These are phyloP conservation scores for Penstemon davidsonii DNA, from an alignment of 257 asterid species.

Conservation along the genomic window DNA sequence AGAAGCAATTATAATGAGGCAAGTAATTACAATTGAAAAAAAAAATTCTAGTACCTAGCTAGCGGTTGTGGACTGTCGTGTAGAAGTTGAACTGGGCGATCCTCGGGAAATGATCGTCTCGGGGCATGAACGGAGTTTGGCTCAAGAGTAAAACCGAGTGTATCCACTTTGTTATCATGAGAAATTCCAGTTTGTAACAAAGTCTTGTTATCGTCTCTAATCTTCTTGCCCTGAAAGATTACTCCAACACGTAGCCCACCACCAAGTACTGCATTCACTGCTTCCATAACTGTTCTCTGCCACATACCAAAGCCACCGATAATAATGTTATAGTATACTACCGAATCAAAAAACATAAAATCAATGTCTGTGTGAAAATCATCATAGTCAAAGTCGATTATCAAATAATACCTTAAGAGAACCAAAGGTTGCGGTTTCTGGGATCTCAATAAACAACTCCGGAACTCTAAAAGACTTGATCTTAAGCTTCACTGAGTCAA, in stretches of 20 bases:
- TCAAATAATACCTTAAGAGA: slow-evolving; percentile 67
- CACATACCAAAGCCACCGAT: slow-evolving; percentile 28
- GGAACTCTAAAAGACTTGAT: slow-evolving; percentile 95
- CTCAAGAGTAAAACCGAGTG: slow-evolving; percentile 80
- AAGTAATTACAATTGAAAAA: slow-evolving; percentile 8
- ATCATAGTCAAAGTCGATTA: no score
- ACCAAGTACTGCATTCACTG: slow-evolving; percentile 81
- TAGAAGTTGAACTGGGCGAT: slow-evolving; percentile 29
- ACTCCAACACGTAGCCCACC: slow-evolving; percentile 84
- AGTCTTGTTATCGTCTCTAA: slow-evolving; percentile 82
- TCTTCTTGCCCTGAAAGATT: slow-evolving; percentile 88
- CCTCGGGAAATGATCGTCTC: slow-evolving; percentile 37
- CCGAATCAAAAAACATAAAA: neutral
- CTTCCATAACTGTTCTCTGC: slow-evolving; percentile 89
- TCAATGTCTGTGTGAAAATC: no score
- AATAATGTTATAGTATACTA: slow-evolving; percentile 15
- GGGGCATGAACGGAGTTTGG: slow-evolving; percentile 56
- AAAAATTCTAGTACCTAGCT: slow-evolving; percentile 49
- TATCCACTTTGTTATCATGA: slow-evolving; percentile 63
- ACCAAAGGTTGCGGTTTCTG: slow-evolving; percentile 93
- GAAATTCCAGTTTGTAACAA: slow-evolving; percentile 84
- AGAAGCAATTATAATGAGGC: no score
- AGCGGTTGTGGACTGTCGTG: slow-evolving; percentile 60
- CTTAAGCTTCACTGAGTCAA: slow-evolving; percentile 77
- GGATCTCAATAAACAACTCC: slow-evolving; percentile 79